Conservation (phyloP, 1,284 basidiomycete species). For the Spongiforma sp. region DNA sequence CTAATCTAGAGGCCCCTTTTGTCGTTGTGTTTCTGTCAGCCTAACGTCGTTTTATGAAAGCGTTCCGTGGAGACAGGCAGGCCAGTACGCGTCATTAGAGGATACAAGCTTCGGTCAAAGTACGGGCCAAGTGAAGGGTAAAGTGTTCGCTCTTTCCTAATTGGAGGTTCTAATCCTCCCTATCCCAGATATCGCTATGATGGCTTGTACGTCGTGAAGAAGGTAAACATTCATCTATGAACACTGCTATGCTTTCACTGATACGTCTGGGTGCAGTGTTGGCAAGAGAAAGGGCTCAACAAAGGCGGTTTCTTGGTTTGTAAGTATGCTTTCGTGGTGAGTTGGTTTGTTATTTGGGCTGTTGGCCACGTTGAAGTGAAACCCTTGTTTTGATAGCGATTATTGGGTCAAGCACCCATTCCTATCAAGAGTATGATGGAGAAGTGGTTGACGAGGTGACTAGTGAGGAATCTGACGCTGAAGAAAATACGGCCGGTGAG, state of each 20-base stretch:
- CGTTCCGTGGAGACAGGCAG: too few relatives aligned
- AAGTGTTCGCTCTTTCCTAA: not conserved
- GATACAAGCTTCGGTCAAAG: not conserved
- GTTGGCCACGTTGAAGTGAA: constrained; percentile 1
- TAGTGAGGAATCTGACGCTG: constrained; percentile 17
- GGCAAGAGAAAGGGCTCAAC: not conserved
- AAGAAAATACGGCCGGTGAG: constrained; percentile 1
- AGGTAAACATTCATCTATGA: not conserved
- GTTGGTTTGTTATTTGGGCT: not conserved
- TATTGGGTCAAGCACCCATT: constrained; percentile 64
- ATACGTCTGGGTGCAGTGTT: not conserved
- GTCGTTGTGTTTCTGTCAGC: too few relatives aligned
- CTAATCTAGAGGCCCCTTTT: too few relatives aligned
- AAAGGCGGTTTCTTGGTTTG: not conserved
- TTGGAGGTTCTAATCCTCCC: not conserved
- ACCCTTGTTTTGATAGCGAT: constrained; percentile 47
- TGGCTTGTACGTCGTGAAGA: not conserved
- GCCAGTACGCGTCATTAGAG: not conserved
- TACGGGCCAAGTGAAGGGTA: not conserved
- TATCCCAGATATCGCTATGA: not conserved
- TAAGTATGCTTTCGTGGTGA: not conserved
- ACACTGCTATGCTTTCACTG: not conserved
- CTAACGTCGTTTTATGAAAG: too few relatives aligned
- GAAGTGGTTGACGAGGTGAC: constrained; percentile 15
- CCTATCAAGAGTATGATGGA: constrained; percentile 38